phyloP scores from a whole-genome alignment of 1,284 basidiomycete genomes.

The Puccinia novopanici region DNA sequence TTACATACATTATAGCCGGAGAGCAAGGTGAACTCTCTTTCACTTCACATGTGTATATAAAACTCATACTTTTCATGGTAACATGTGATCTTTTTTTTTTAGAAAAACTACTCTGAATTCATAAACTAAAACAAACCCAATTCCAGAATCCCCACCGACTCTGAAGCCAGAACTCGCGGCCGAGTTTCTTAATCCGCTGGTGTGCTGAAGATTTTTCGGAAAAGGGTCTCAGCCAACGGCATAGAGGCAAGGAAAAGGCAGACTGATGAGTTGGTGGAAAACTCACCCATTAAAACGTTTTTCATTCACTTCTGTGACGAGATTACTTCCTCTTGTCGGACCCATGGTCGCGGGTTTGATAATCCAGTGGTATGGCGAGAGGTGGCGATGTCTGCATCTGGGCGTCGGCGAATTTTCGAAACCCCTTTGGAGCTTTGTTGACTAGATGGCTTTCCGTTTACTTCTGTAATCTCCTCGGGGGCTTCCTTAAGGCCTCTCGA shows the following conservation, averaged over 20 bases:
- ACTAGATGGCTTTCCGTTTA: background rate
- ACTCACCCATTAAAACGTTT: constrained; percentile 1
- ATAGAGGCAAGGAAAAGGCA: background rate
- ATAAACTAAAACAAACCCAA: constrained; percentile 21
- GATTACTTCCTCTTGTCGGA: constrained; percentile 21
- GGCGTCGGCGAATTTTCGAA: constrained; percentile 11
- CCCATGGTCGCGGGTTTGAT: constrained; percentile 29
- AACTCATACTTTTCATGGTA: background rate
- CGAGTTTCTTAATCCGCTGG: background rate
- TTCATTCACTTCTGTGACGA: constrained; percentile 11
- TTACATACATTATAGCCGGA: background rate
- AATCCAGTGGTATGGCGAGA: constrained; percentile 15
- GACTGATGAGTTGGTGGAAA: background rate
- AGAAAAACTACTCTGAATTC: background rate
- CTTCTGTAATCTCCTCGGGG: background rate
- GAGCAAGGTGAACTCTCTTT: background rate
- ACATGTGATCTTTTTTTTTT: constrained; percentile 7
- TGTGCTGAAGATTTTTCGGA: background rate
- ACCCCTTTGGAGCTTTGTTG: background rate
- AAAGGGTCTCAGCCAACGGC: too few relatives aligned
- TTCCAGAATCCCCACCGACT: constrained; percentile 5
- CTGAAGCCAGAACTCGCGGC: constrained; percentile 1
- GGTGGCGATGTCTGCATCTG: background rate
- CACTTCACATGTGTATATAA: background rate
- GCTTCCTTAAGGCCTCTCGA: background rate